A percentile compares a stretch with the other conserved stretches of the same genome.
These are phyloP conservation scores for Phytophthora meadii DNA, from an alignment of 352 stramenopile genomes.

Conservation along the genomic window DNA sequence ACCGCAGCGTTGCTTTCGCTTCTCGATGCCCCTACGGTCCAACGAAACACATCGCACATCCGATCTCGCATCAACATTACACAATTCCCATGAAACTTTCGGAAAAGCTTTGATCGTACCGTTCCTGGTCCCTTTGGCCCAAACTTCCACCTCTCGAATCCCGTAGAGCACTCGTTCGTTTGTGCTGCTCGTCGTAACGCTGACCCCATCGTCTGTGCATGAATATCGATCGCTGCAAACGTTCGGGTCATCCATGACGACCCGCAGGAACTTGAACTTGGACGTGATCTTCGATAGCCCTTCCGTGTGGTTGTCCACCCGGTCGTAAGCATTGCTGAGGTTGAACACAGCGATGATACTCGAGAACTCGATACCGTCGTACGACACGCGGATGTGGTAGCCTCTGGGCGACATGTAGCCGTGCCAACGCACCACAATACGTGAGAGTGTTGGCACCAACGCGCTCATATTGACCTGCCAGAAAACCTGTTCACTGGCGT, in stretches of 20 bases:
- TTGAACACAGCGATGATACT: slow-evolving; percentile 59
- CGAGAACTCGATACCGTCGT: slow-evolving; percentile 64
- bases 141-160: slow-evolving; percentile 83
- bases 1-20: background rate
- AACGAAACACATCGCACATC: slow-evolving; percentile 15
- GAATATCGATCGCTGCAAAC: slow-evolving; percentile 50
- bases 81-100: slow-evolving; percentile 6
- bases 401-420: slow-evolving; percentile 65
- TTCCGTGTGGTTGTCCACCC: slow-evolving; percentile 66
- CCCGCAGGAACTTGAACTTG: slow-evolving; percentile 63
- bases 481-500: slow-evolving; percentile 52
- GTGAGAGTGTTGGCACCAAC: slow-evolving; percentile 47
- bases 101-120: slow-evolving; percentile 23
- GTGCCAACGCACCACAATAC: slow-evolving; percentile 81
- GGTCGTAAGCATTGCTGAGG: slow-evolving; percentile 59
- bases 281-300: slow-evolving; percentile 49
- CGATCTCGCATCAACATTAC: slow-evolving; percentile 18
- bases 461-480: slow-evolving; percentile 82
- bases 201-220: slow-evolving; percentile 46
- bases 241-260: slow-evolving; percentile 59
- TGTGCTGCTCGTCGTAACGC: slow-evolving; percentile 25
- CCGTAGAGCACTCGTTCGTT: slow-evolving; percentile 79
- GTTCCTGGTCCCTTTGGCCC: slow-evolving; percentile 63
- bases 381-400: slow-evolving; percentile 72
- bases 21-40: slow-evolving; percentile 13